phyloP scores from a whole-genome alignment of 257 asterid genomes.

The Fraxinus americana region DNA sequence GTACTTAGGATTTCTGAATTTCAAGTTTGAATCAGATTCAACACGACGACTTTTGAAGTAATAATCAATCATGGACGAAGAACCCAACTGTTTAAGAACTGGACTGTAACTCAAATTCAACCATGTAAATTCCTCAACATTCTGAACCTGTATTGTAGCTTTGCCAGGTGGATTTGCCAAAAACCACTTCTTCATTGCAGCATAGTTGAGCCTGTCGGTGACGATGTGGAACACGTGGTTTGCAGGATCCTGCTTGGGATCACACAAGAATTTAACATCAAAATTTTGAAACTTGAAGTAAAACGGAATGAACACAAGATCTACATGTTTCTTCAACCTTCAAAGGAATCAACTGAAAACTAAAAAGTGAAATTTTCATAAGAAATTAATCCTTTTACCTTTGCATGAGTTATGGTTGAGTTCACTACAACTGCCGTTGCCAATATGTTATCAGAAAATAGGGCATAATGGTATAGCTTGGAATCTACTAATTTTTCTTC shows the following conservation, averaged over 20 bases:
- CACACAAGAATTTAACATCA: conserved; percentile 10
- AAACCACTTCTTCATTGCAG: conserved; percentile 62
- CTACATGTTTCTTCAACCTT: background rate
- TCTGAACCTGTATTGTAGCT: conserved; percentile 51
- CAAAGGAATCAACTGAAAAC: background rate
- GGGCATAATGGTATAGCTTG: conserved; percentile 21
- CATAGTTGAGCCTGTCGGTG: conserved; percentile 51
- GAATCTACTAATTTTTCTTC: conserved; percentile 48
- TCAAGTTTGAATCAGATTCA: conserved; percentile 47
- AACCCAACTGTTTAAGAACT: conserved; percentile 47
- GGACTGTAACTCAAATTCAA: conserved; percentile 55
- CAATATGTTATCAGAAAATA: conserved; percentile 47
- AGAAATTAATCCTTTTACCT: conserved; percentile 29
- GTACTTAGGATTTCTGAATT: conserved; percentile 58
- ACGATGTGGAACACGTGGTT: conserved; percentile 60
- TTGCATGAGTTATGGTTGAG: conserved; percentile 55
- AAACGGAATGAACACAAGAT: background rate
- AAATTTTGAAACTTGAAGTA: background rate
- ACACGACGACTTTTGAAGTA: conserved; percentile 48
- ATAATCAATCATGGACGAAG: conserved; percentile 48
- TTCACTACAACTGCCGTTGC: conserved; percentile 61
- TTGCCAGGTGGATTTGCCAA: conserved; percentile 47
- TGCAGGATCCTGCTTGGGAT: conserved; percentile 46
- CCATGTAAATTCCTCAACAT: conserved; percentile 59
- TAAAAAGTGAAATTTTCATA: background rate